Base-by-base conservation (phyloP, 2,329 filamentous ascomycete species). In the Diaporthe longicolla region DNA sequence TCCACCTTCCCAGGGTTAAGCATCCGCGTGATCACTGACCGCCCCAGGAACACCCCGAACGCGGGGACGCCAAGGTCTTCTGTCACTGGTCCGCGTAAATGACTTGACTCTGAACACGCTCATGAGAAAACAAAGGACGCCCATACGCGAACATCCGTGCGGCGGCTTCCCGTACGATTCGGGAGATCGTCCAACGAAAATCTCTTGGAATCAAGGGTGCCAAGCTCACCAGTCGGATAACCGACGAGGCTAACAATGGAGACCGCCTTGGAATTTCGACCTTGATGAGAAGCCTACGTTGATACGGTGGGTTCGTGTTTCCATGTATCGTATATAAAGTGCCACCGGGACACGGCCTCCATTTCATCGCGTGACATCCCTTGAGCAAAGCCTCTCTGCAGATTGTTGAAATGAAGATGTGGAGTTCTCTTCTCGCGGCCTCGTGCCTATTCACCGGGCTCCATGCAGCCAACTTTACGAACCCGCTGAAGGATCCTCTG, bases 31-130 rank as follows among this genome's bases (percentile, higher is more conserved):
- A 66, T 66, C 43, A 21, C 45, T 52, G 61, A 66, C 61, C 29
- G 61, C 61, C 61, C 61, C 52, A 29, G 43, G 43, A 66, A 66
- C 43, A 66, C 26, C 61, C 61, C 61, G 61, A 66, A 48, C 45
- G 61, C 61, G 61, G 43, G 61, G 61, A 66, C 19, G 61, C 61
- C 61, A 66, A 66, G 61, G 21, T 50, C 29, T 26, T 1, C 29
- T 52, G 26, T 9, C 32, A 66, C 61, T 66, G 61, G 61, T 35
- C 61, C 61, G 61, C 61, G 9, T 66, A 66, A 66, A n/a, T 21
- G 11, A 24, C 43, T 66, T 50, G 43, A 37, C 61, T 66, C 43
- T 48, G 4, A 26, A 35, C 43, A 37, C 26, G 43, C 61, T 35
- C 29, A 17, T 29, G 4, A 35, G 45, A 50, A 66, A 66, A 50